phyloP scores from a whole-genome alignment of 2,329 filamentous ascomycete genomes.

The Trichoderma sp. region DNA sequence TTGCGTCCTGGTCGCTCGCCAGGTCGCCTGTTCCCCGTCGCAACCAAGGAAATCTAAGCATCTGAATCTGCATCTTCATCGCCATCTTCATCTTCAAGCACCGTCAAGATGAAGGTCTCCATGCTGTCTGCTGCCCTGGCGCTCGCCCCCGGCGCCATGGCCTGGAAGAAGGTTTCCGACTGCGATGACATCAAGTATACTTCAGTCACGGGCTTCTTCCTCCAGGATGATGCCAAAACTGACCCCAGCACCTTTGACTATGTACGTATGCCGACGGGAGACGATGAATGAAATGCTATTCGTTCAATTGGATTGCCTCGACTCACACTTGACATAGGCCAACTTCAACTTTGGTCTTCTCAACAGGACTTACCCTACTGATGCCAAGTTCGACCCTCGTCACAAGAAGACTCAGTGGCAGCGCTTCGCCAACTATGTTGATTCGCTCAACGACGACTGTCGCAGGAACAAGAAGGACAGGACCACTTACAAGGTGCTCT shows the following conservation, averaged over 20 bases:
- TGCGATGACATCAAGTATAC: slow-evolving; percentile 54
- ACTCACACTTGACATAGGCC: slow-evolving; percentile 39
- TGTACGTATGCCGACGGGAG: slow-evolving; percentile 37
- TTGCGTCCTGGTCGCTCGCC: neutral
- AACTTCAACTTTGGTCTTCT: slow-evolving; percentile 63
- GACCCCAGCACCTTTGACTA: slow-evolving; percentile 60
- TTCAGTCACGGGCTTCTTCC: slow-evolving; percentile 59
- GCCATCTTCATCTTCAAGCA: neutral
- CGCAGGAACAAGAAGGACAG: slow-evolving; percentile 41
- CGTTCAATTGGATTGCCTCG: neutral
- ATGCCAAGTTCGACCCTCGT: slow-evolving; percentile 40
- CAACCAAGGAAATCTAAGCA: neutral
- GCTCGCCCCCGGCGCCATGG: slow-evolving; percentile 29
- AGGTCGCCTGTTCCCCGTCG: neutral
- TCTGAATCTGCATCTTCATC: neutral
- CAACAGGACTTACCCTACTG: slow-evolving; percentile 58
- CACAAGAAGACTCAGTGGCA: slow-evolving; percentile 58
- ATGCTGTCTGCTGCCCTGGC: slow-evolving; percentile 30
- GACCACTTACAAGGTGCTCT: slow-evolving; percentile 59
- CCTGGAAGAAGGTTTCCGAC: slow-evolving; percentile 32
- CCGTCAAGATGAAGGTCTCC: slow-evolving; percentile 33
- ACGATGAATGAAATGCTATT: neutral
- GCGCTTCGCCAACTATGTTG: slow-evolving; percentile 58
- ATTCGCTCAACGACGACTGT: slow-evolving; percentile 47
- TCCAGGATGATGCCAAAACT: slow-evolving; percentile 59